These are phyloP conservation scores for Microbotryomycetes sp. DNA, from an alignment of 1,284 basidiomycete species.

Conservation along the genomic window DNA sequence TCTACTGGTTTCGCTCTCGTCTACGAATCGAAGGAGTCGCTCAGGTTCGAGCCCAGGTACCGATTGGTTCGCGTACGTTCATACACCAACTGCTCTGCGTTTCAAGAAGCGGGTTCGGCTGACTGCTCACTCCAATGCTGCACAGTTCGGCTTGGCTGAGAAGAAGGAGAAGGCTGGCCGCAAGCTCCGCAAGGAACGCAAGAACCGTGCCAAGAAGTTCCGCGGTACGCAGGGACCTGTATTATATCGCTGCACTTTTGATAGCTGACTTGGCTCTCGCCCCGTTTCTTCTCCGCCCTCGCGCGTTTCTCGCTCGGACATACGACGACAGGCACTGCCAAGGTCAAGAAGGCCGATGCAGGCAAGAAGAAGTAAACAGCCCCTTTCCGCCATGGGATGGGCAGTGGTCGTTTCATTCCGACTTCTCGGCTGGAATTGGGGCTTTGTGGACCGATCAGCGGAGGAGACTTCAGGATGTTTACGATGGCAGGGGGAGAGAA, in stretches of 20 bases:
- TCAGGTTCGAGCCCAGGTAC: slow-evolving; percentile 96
- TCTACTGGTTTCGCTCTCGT: slow-evolving; percentile 96
- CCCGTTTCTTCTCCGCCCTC: not conserved
- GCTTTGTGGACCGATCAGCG: no score
- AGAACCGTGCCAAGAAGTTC: slow-evolving; percentile 94
- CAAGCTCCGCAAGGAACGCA: slow-evolving; percentile 98
- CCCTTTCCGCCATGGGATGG: not conserved
- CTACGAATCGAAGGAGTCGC: slow-evolving; percentile 91
- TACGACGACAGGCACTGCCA: slow-evolving; percentile 5
- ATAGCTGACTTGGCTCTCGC: not conserved
- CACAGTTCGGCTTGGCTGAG: slow-evolving; percentile 65
- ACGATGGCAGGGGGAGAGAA: no score
- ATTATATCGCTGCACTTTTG: no score
- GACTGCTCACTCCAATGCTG: slow-evolving; percentile 15
- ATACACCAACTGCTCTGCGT: not conserved
- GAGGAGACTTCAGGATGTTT: no score
- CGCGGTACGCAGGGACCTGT: slow-evolving; percentile 9
- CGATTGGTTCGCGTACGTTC: slow-evolving; percentile 82
- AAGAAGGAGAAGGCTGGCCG: slow-evolving; percentile 86
- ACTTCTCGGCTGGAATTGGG: no score
- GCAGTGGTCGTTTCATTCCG: no score
- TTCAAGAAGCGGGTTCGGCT: not conserved
- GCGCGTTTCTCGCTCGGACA: not conserved
- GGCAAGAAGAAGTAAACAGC: slow-evolving; percentile 28
- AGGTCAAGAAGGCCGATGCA: slow-evolving; percentile 12